A percentile compares a stretch with the other conserved stretches of the same genome.
Evolutionary conservation across 345 rosid species (phyloP).

Genomic region (Gossypium stocksii): DNA sequence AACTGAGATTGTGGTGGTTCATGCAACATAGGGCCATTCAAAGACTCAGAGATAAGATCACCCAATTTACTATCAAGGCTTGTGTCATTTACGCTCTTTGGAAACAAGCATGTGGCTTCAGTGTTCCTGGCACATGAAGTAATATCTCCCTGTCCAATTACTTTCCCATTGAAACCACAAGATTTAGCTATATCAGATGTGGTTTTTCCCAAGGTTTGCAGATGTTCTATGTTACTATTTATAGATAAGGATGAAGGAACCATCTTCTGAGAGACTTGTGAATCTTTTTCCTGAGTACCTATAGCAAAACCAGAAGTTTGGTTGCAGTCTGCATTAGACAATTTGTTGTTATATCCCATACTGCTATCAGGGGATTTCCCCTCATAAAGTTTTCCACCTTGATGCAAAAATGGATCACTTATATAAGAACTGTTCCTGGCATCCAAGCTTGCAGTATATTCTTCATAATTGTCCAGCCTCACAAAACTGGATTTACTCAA

Average conservation of each 20-base stretch:
- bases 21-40: slow-evolving; percentile 15
- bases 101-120: slow-evolving; percentile 24
- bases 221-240: slow-evolving; percentile 20
- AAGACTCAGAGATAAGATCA: slow-evolving; percentile 28
- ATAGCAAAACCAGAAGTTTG: slow-evolving; percentile 22
- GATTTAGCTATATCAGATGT: slow-evolving; percentile 12
- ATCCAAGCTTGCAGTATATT: neutral
- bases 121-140: slow-evolving; percentile 18
- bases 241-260: slow-evolving; percentile 23
- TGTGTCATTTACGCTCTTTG: slow-evolving; percentile 10
- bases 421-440: slow-evolving; percentile 13
- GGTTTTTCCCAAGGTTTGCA: slow-evolving; percentile 7
- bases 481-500: slow-evolving; percentile 5
- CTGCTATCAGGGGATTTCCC: slow-evolving; percentile 20
- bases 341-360: slow-evolving; percentile 20
- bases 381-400: slow-evolving; percentile 25
- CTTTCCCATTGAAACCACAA: slow-evolving; percentile 20
- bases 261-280: slow-evolving; percentile 20
- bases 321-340: slow-evolving; percentile 22
- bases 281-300: slow-evolving; percentile 23
- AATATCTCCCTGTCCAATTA: slow-evolving; percentile 19
- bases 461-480: slow-evolving; percentile 13
- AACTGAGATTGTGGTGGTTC: slow-evolving; percentile 22
- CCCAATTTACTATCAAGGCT: slow-evolving; percentile 22
- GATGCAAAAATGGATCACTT: slow-evolving; percentile 23